A percentile compares a stretch with the other conserved stretches of the same genome.
Evolutionary conservation across 306 rosid species (phyloP).

Genomic region (Acacia crassicarpa): DNA sequence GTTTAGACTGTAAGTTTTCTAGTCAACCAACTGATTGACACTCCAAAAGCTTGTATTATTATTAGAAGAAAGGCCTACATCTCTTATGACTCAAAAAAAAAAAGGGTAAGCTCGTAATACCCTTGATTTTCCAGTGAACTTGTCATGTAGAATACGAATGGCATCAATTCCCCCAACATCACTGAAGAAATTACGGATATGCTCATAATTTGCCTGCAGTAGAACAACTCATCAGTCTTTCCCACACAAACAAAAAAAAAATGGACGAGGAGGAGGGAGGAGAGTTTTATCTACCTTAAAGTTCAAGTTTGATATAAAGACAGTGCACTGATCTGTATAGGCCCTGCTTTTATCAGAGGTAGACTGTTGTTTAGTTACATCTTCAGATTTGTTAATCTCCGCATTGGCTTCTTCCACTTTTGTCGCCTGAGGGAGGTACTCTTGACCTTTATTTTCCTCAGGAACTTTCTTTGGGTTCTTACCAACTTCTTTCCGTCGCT

Average conservation of each 20-base stretch:
- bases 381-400: conserved; percentile 40
- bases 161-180: conserved; percentile 87
- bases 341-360: conserved; percentile 46
- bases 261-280: neutral
- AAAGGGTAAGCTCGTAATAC: conserved; percentile 46
- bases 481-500: conserved; percentile 59
- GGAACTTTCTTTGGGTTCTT: conserved; percentile 45
- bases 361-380: conserved; percentile 42
- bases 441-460: conserved; percentile 48
- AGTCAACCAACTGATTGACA: conserved; percentile 1
- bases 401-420: conserved; percentile 41
- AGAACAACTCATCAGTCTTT: conserved; percentile 24
- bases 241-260: neutral
- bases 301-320: conserved; percentile 73
- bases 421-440: conserved; percentile 35
- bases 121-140: conserved; percentile 89
- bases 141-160: conserved; percentile 77
- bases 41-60: neutral
- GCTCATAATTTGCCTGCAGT: conserved; percentile 69
- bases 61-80: neutral
- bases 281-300: conserved; percentile 46
- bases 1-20: neutral
- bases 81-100: neutral
- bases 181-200: conserved; percentile 70
- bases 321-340: conserved; percentile 85